Conservation (phyloP, 202 grass and related monocot genomes). For the Carex sylvatica region DNA sequence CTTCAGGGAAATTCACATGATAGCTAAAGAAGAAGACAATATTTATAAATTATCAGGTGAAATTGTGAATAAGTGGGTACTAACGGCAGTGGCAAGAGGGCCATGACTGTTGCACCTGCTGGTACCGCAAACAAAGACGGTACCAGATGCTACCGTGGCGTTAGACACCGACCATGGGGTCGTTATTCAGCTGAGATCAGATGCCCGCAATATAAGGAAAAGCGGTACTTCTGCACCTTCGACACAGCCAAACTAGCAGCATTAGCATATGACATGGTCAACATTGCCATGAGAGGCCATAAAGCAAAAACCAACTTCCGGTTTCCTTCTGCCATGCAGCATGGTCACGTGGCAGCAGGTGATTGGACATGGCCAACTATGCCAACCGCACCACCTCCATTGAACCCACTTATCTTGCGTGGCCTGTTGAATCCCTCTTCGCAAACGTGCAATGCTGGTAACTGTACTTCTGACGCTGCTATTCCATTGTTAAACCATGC, state of each 20-base stretch:
- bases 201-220: constrained; percentile 76
- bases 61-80: too few relatives aligned
- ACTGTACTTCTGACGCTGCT: constrained; percentile 20
- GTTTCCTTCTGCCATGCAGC: constrained; percentile 2
- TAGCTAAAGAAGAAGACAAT: too few relatives aligned
- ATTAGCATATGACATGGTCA: constrained; percentile 89
- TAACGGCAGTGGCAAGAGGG: constrained; percentile 26
- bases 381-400: background rate
- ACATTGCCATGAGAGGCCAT: constrained; percentile 75
- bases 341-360: background rate
- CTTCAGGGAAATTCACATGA: too few relatives aligned
- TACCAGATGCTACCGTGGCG: constrained; percentile 64
- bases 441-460: constrained; percentile 29
- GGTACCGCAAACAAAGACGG: constrained; percentile 4
- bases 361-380: constrained; percentile 19
- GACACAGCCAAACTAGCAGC: constrained; percentile 96
- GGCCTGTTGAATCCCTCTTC: constrained; percentile 50
- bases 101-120: constrained; percentile 29
- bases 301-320: constrained; percentile 98
- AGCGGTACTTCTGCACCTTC: constrained; percentile 86
- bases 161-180: constrained; percentile 86
- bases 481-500: constrained; percentile 23
- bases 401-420: constrained; percentile 56
- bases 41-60: too few relatives aligned
- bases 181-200: constrained; percentile 92